Evolutionary conservation across 169 alveolate genomes (phyloP), one percentile per base, ranked within the genome.

Genomic region (Plasmodium ovale): DNA sequence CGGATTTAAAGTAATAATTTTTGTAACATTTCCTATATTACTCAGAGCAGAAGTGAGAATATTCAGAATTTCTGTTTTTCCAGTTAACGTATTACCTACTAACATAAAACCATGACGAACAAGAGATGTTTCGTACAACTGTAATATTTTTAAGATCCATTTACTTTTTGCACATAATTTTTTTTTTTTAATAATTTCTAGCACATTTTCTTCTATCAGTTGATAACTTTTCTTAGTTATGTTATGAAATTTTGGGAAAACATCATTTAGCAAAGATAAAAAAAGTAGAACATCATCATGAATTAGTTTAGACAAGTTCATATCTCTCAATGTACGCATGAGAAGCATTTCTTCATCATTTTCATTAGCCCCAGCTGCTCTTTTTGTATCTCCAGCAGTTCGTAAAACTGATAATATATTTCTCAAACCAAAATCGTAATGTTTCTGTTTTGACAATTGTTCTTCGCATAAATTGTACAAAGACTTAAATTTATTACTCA

Each of bases 21-120:
- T 95, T 87, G 98, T 97, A 72, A 87, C 82, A 39, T 84, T 92
- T 39, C 96, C 98, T 35, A 87, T 73, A 87, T 94, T 93, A 16
- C 97, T 92, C 88, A 97, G 92, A 1, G 98, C 97, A 39, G 95
- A 97, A 33, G 99, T 96, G 65, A 98, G 95, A 25, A 97, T 95
- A 68, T 95, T 96, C 72, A 96, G 95, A 68, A 97, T 97, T 62
- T 98, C 98, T 6, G 99, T 96, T 94, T 98, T 98, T 37, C 99
- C 99, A 33, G 98, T 94, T 27, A 98, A 98, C 23, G 99, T 97
- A 56, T 98, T 97, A 10, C 99, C 99, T 51, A 97, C 99, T 58
- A 97, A 89, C 99, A 98, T 98, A 94, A 97, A 97, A 67, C 99
- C 99, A 89, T 97, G 99, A 25, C 99, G 96, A 87, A 98, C 99